These are phyloP conservation scores for Datura wrightii DNA, from an alignment of 257 asterid species.

Conservation along the genomic window DNA sequence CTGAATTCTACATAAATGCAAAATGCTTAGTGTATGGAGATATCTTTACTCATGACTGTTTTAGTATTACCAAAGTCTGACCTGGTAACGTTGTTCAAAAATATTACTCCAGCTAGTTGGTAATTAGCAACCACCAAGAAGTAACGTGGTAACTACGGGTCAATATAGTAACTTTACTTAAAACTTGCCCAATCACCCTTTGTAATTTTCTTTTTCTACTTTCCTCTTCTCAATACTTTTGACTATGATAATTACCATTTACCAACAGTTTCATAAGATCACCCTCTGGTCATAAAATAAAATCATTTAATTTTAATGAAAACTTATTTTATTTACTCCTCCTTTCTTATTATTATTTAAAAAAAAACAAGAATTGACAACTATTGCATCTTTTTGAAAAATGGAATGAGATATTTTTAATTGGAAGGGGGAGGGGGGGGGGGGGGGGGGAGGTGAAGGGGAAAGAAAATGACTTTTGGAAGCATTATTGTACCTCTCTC, in stretches of 20 bases:
- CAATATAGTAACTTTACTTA: too few relatives aligned
- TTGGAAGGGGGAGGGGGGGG: neutral
- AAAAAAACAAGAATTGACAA: neutral
- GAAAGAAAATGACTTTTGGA: neutral
- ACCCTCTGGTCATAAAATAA: neutral
- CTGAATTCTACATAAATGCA: rapidly evolving
- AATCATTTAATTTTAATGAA: neutral
- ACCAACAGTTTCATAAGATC: neutral
- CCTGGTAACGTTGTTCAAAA: neutral
- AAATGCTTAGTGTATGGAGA: neutral
- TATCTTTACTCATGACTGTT: too few relatives aligned
- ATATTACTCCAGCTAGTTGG: neutral
- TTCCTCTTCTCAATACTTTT: neutral
- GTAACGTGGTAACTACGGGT: too few relatives aligned
- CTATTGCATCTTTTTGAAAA: neutral
- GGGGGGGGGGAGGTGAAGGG: neutral
- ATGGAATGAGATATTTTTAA: neutral
- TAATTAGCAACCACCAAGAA: too few relatives aligned
- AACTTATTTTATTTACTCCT: neutral
- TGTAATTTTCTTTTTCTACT: neutral
- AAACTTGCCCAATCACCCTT: too few relatives aligned
- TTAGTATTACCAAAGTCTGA: too few relatives aligned
- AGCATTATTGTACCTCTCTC: neutral
- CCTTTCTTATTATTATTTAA: too few relatives aligned
- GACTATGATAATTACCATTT: neutral